Base-by-base conservation (phyloP, 768 basidiomycete genomes). In the Psilocybe azurescens region DNA sequence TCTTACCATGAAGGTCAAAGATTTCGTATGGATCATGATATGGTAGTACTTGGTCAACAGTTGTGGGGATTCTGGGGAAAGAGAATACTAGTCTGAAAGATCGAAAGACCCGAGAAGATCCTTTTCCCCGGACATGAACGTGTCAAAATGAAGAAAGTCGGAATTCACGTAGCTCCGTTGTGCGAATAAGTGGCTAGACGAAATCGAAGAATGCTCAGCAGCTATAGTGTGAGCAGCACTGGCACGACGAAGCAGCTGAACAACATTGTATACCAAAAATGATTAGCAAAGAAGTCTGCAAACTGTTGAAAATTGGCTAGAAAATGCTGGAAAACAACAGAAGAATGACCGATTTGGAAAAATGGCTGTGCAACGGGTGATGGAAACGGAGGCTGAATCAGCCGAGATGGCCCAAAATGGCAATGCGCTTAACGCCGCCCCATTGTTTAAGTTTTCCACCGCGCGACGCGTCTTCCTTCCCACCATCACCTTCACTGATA, bases 391-490 rank as follows among this genome's bases (percentile, higher is more conserved):
- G 53, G 65, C 65, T 65, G 62, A 64, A 38, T 67, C 59, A 58
- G 50, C 68, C 64, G 47, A 67, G 36, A 36, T 62, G 38, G 11
- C 65, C 59, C 2, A 60, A 69, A 59, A 59, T 58, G 70, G 64
- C 47, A 69, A 63, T 65, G 28, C 24, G 36, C 18, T 64, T 65
- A 67, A 69, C 69, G 65, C 65, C 67, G 67, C 61, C 38, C 65
- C 55, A 60, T 60, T 57, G 60, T 64, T 62, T 48, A 48, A 59
- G 58, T 66, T 59, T 66, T 59, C 44, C 29, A 47, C 53, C 61
- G 54, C 58, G 61, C 64, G 65, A 73, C 67, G 67, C 71, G 70
- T 70, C 58, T 69, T 67, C 61, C 61, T 69, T 68, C 68, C 65
- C 60, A 65, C 69, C 72, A 68, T 70, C 73, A 69, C 66, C 67